Percentiles rank a stretch among this genome's conserved stretches.
Conservation (phyloP, 1,284 basidiomycete species). For the Irpex sp. region DNA sequence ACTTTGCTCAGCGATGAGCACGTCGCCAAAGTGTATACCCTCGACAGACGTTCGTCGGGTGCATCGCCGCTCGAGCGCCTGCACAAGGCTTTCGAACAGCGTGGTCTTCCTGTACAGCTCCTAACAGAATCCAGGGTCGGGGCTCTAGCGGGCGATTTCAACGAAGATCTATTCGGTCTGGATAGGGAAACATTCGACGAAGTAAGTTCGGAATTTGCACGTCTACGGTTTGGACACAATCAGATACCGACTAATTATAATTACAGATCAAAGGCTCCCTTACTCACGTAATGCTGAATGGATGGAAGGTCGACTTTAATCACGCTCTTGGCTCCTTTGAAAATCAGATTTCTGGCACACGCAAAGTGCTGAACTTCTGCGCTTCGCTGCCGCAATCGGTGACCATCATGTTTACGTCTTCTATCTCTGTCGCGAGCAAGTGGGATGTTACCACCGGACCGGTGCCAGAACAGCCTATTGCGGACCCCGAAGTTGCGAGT, state of each 20-base stretch:
- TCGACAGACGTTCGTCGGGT: slow-evolving; percentile 8
- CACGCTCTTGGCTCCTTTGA: slow-evolving; percentile 29
- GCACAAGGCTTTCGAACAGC: slow-evolving; percentile 4
- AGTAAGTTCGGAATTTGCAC: not conserved
- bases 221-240: not conserved
- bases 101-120: slow-evolving; percentile 1
- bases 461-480: slow-evolving; percentile 13
- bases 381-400: slow-evolving; percentile 2
- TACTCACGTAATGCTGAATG: slow-evolving; percentile 22
- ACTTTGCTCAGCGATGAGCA: slow-evolving; percentile 6
- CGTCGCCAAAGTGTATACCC: slow-evolving; percentile 12
- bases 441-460: slow-evolving; percentile 10
- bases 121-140: slow-evolving; percentile 8
- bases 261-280: slow-evolving; percentile 14
- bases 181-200: not conserved
- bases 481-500: slow-evolving; percentile 3
- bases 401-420: slow-evolving; percentile 12
- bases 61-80: not conserved
- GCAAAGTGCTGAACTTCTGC: slow-evolving; percentile 28
- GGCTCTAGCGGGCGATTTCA: slow-evolving; percentile 8
- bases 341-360: slow-evolving; percentile 21
- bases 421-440: slow-evolving; percentile 10
- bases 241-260: not conserved
- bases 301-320: slow-evolving; percentile 35
- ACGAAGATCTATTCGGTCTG: slow-evolving; percentile 8